Evolutionary conservation across 176 grass and related monocot genomes (phyloP).

Genomic region (Oryza brachyantha): DNA sequence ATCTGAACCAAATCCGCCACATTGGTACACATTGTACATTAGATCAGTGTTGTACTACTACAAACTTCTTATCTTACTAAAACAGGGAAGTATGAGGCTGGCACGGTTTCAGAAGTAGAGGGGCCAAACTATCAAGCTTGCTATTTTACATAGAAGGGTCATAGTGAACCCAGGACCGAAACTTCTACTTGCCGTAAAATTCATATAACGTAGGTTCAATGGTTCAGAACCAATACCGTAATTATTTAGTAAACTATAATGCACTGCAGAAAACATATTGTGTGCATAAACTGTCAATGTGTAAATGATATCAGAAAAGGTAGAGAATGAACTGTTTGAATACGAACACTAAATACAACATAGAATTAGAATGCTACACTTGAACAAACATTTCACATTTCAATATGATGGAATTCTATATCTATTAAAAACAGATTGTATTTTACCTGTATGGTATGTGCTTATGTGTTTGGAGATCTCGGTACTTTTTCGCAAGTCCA

Average conservation of each 20-base stretch:
- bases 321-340: not conserved
- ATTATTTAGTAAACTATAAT: not conserved
- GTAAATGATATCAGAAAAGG: not conserved
- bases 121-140: not conserved
- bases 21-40: not conserved
- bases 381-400: not conserved
- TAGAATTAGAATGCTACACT: not conserved
- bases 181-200: not conserved
- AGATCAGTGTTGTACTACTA: not conserved
- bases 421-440: not conserved
- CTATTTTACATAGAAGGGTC: not conserved
- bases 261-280: not conserved
- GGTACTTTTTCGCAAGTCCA: slow-evolving; percentile 58
- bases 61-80: not conserved
- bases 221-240: slow-evolving; percentile 17
- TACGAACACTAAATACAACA: not conserved
- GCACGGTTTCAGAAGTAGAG: not conserved
- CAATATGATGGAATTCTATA: not conserved
- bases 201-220: not conserved
- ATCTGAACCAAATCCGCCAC: not conserved
- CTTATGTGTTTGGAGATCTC: slow-evolving; percentile 57
- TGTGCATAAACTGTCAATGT: not conserved
- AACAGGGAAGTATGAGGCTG: not conserved
- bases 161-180: not conserved
- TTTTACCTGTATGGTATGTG: slow-evolving; percentile 71